Evolutionary conservation across 1,139 yeast genomes (phyloP), one percentile per base, ranked within the genome.

Genomic region (Blastobotrys buckinghamii): DNA sequence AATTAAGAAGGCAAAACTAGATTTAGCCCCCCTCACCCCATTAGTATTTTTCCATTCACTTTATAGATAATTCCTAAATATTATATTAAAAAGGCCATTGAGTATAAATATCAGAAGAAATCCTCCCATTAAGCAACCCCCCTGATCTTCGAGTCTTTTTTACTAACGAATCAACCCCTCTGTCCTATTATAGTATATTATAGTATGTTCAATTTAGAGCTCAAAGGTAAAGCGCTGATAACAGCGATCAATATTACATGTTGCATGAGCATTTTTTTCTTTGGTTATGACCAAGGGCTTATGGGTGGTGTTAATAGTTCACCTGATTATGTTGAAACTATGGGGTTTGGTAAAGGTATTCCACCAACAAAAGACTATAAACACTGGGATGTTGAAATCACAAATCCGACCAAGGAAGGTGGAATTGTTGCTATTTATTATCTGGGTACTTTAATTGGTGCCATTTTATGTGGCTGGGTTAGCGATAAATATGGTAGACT

Each of bases 251-350:
- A 53, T 50, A 16, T 47, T 40, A 50, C 59, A 6, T 50, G 60
- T 26, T 59, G 61, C 24, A 53, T 59, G 22, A 54, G 63, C 51
- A 52, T 76, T 57, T 73, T 78, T 40, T 61, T 66, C 57, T 77
- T 77, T 60, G 82, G 82, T 48, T 77, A 77, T 56, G 81, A 77
- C 60, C 82, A 77, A 63, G 82, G 81, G 8, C 8, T 34, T 55
- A 75, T 77, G 79, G 70, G 78, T 13, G 81, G 81, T 56, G 71
- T 77, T 41, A 75, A 70, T 55, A 63, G 67, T 47, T 56, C 72
- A 40, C 69, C 69, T 48, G 58, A 65, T 56, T 62, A 71, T 58
- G 64, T 69, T 43, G 50, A 55, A 47, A 55, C 58, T 49, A 62
- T 65, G 65, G 59, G 64, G 35, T 55, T 60, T 50, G 65, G 70